Conservation (phyloP, 805 yeast species). For the Candida tammaniensis region DNA sequence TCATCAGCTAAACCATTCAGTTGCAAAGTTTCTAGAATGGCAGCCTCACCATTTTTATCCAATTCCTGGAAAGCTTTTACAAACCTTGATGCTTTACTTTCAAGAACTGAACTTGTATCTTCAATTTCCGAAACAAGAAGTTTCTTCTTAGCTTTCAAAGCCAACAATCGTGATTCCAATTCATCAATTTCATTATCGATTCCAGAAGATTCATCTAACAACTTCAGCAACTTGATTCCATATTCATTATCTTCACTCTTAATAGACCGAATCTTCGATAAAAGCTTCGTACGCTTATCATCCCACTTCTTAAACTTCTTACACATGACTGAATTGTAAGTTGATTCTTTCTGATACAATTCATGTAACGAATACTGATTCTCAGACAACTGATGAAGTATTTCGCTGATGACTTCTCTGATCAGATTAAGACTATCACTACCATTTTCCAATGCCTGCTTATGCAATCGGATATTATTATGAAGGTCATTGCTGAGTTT, state of each 20-base stretch:
- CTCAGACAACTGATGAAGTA: conserved; percentile 39
- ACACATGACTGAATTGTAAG: conserved; percentile 22
- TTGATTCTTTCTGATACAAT: conserved; percentile 39
- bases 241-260: conserved; percentile 38
- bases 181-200: conserved; percentile 37
- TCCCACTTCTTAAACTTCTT: conserved; percentile 41
- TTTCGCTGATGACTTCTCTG: conserved; percentile 25
- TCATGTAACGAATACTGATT: conserved; percentile 45
- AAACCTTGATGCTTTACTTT: conserved; percentile 45
- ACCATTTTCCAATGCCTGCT: conserved; percentile 28
- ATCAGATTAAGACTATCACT: conserved; percentile 26
- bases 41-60: conserved; percentile 36
- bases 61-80: conserved; percentile 38
- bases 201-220: conserved; percentile 29
- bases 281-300: conserved; percentile 27
- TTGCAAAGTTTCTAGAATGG: conserved; percentile 25
- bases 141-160: conserved; percentile 31
- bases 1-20: conserved; percentile 20
- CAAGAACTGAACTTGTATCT: conserved; percentile 48
- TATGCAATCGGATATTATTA: conserved; percentile 7
- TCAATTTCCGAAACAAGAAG: conserved; percentile 37
- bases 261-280: conserved; percentile 34
- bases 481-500: conserved; percentile 5
- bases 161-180: conserved; percentile 33
- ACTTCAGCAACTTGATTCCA: conserved; percentile 37